Evolutionary conservation across 768 basidiomycete species (phyloP).

Genomic region (Tricholoma bakamatsutake): DNA sequence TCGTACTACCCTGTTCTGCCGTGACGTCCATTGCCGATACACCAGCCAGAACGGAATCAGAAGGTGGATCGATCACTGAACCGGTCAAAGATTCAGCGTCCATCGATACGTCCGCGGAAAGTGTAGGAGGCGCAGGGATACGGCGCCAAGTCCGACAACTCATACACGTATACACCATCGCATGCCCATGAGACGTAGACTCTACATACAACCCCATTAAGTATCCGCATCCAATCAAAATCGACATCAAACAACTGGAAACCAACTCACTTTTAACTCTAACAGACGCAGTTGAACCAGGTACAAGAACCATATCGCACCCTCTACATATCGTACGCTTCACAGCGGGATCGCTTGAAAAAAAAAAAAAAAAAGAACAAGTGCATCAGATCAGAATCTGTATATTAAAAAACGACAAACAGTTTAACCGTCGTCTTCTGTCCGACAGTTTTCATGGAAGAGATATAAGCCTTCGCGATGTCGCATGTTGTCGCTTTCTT

Average conservation of each 20-base stretch:
- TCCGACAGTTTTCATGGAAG: slow-evolving; percentile 64
- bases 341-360: slow-evolving; percentile 67
- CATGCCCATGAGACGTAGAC: slow-evolving; percentile 42
- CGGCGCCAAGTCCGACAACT: slow-evolving; percentile 52
- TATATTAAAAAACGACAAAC: slow-evolving; percentile 33
- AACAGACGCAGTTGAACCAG: slow-evolving; percentile 60
- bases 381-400: background rate
- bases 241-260: background rate
- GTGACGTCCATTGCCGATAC: background rate
- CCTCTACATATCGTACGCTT: slow-evolving; percentile 75
- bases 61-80: no score
- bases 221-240: background rate
- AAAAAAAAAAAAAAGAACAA: background rate
- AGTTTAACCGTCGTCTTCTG: slow-evolving; percentile 74
- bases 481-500: slow-evolving; percentile 35
- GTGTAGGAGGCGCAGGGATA: slow-evolving; percentile 59
- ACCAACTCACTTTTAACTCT: slow-evolving; percentile 54
- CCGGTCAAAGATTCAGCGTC: no score
- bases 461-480: slow-evolving; percentile 58
- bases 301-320: slow-evolving; percentile 59
- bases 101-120: slow-evolving; percentile 2
- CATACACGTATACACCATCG: slow-evolving; percentile 53
- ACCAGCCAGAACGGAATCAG: background rate
- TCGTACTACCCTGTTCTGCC: background rate
- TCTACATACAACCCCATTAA: slow-evolving; percentile 16